phyloP scores from a whole-genome alignment of 345 rosid genomes.

The Eucalyptus erythrocorys region DNA sequence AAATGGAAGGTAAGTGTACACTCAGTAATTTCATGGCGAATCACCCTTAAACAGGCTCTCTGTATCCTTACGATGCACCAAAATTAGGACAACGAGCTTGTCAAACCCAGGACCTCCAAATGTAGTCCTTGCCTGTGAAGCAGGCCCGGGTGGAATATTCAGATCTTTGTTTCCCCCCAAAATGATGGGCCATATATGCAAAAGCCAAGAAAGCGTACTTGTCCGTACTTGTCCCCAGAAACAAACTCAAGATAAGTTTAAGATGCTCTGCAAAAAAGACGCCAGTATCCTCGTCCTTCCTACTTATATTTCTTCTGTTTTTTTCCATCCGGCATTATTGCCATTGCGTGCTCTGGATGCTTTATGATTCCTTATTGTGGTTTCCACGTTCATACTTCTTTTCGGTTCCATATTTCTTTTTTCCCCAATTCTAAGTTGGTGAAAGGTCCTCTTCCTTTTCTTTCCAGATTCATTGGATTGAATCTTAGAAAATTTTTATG shows the following conservation, averaged over 20 bases:
- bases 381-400: background rate
- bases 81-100: background rate
- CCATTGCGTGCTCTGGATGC: background rate
- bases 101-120: background rate
- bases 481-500: background rate
- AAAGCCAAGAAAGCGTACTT: background rate
- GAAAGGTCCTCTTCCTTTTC: background rate
- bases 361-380: background rate
- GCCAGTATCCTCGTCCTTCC: background rate
- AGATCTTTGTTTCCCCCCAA: constrained; percentile 32
- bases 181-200: constrained; percentile 26
- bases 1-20: background rate
- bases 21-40: too few relatives aligned
- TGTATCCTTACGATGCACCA: background rate
- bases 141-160: background rate
- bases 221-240: background rate
- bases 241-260: background rate
- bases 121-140: background rate
- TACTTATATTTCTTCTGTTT: background rate
- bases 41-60: background rate
- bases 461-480: background rate
- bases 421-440: background rate
- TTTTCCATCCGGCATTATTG: background rate
- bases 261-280: background rate
- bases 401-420: constrained; percentile 3